Base-by-base conservation (phyloP, 768 basidiomycete genomes). In the Myochromella boudieri region DNA sequence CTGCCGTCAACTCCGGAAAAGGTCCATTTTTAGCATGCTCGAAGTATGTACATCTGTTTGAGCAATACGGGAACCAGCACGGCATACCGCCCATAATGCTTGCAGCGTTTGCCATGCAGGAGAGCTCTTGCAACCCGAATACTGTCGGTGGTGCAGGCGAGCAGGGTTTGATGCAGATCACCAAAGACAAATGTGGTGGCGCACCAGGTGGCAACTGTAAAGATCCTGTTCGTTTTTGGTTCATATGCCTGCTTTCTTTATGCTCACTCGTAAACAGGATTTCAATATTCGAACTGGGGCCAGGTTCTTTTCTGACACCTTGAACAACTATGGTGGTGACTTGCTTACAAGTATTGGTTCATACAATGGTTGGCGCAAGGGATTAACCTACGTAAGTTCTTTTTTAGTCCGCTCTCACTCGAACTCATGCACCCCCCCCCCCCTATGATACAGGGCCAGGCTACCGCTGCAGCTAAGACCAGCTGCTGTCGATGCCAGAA, bases 41-140 rank as follows among this genome's bases (percentile, higher is more conserved):
- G n/a, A 26, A 53, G 4, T 85, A 66, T 54, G 62, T 84, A 27
- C 40, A 46, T 3, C 50, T 75, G n/a, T 91, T 91, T 60, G 70
- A 87, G 46, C 66, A 79, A 62, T 77, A 82, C 44, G 85, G 71
- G 17, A 45, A 54, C n/a, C 53, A 76, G 56, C 68, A 66, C 53
- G 70, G 57, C 14, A 51, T 93, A 24, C 87, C 86, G 20, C 62
- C 89, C 6, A 89, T 93, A 61, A 68, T 95, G 53, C 64, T 95
- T 28, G 92, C 91, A 2, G 77, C 91, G 0, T 85, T 95, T 54
- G 91, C 91, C 25, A 85, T 95, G 84, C 91, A 95, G 63, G 94
- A 95, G 63, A 75, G 70, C 45, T 63, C 66, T 29, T 95, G 92
- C 73, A 82, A 85, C 54, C 76, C 83, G 2, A 48, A 66, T 12